These are phyloP conservation scores for Daldinia grandis DNA, from an alignment of 495 filamentous ascomycete species.

Conservation along the genomic window DNA sequence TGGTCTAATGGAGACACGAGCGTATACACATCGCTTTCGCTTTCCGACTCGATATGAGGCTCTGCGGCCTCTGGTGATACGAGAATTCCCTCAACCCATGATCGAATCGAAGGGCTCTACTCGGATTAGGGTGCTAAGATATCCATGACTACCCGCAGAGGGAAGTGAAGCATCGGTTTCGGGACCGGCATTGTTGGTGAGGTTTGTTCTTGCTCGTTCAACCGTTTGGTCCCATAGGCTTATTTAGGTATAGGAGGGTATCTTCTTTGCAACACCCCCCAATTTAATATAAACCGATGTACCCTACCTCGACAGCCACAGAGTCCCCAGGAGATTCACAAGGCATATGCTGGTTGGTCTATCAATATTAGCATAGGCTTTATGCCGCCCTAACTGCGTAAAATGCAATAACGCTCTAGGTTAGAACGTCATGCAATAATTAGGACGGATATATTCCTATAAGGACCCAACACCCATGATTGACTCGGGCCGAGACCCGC, in stretches of 20 bases:
- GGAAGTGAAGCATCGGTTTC: background rate
- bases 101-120: background rate
- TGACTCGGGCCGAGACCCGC: conserved; percentile 7
- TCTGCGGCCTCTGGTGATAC: background rate
- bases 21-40: background rate
- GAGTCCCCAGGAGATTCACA: background rate
- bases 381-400: background rate
- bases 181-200: conserved; percentile 6
- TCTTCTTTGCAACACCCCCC: conserved; percentile 9
- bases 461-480: background rate
- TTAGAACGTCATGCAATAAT: background rate
- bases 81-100: background rate
- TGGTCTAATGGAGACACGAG: background rate
- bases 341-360: conserved; percentile 4
- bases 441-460: background rate
- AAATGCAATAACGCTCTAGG: background rate
- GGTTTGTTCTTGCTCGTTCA: conserved; percentile 2
- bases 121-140: background rate
- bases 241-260: conserved; percentile 7
- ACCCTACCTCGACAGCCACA: background rate
- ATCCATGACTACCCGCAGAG: background rate
- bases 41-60: background rate
- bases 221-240: conserved; percentile 9
- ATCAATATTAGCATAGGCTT: background rate
- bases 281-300: conserved; percentile 22